Conservation (phyloP, 345 rosid genomes). For the Linum usitatissimum region DNA sequence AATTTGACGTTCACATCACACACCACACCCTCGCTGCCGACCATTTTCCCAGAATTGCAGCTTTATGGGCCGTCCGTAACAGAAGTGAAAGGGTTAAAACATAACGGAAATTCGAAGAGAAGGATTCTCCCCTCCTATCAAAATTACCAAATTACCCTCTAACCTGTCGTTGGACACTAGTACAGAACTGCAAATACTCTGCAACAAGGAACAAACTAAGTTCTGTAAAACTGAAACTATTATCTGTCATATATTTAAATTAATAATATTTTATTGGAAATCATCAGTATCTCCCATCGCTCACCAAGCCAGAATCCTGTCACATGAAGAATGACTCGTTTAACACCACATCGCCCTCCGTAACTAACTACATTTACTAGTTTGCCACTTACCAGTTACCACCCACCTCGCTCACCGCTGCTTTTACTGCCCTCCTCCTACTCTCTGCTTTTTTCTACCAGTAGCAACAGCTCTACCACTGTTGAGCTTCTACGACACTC, state of each 20-base stretch:
- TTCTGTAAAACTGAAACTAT: slow-evolving; percentile 11
- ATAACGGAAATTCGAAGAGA: too few species aligned
- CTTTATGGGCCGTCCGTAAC: background rate
- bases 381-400: slow-evolving; percentile 28
- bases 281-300: slow-evolving; percentile 13
- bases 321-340: background rate
- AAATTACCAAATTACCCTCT: background rate
- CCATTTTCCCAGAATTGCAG: background rate
- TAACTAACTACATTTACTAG: slow-evolving; percentile 43
- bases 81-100: background rate
- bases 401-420: background rate
- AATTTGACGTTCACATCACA: too few species aligned
- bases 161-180: background rate
- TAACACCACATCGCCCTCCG: slow-evolving; percentile 20
- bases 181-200: slow-evolving; percentile 28
- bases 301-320: slow-evolving; percentile 2
- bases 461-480: background rate
- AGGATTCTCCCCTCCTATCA: background rate
- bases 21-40: background rate
- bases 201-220: slow-evolving; percentile 23
- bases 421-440: background rate
- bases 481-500: background rate
- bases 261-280: slow-evolving; percentile 7
- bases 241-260: background rate
- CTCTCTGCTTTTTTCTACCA: background rate